Base-by-base conservation (phyloP, 768 basidiomycete genomes). In the Boletus pseudopeckii region DNA sequence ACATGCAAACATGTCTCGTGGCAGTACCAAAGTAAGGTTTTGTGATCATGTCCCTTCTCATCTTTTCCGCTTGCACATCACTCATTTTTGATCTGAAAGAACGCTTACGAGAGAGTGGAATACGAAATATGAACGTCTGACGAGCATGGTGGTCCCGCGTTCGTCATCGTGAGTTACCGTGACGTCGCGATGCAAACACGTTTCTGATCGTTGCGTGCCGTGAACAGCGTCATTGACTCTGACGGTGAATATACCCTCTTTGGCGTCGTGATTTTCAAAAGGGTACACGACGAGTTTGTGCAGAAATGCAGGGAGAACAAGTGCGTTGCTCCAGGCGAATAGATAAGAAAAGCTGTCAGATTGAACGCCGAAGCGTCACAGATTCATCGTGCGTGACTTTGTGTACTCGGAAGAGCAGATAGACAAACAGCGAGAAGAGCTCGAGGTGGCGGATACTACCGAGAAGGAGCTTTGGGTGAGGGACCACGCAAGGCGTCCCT, bases 401-500 rank as follows among this genome's bases (percentile, higher is more conserved):
- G 81, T 81, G 14, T 98, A 81, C 67, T 91, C 94, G 22, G 88
- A 92, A 66, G 86, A 86, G 40, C 86, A 86, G 54, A 75, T 94
- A 28, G 77, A 77, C 55, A 92, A 86, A 71, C 90, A 96, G 66
- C 79, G 78, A 60, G 81, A 90, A 67, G 96, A 96, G 47, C 74
- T 97, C 13, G 82, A 85, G 32, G 76, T 76, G n/a, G 84, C 93
- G 3, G 85, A 86, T 58, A 78, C 80, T 7, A 91, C 93, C 28
- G 97, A 98, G 78, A 92, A 90, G 72, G 96, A 99, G 65, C 85
- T 97, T 45, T 98, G 97, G 97, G 95, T 96, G 65, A 60, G 85
- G n/a, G 32, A 41, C 20, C 24, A 8, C 15, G 11, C 28, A 18
- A 36, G 34, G 8, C 7, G 7, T 26, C 22, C 10, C 33, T 22